Conservation (phyloP, 257 asterid species). For the Gentiana macrophylla region DNA sequence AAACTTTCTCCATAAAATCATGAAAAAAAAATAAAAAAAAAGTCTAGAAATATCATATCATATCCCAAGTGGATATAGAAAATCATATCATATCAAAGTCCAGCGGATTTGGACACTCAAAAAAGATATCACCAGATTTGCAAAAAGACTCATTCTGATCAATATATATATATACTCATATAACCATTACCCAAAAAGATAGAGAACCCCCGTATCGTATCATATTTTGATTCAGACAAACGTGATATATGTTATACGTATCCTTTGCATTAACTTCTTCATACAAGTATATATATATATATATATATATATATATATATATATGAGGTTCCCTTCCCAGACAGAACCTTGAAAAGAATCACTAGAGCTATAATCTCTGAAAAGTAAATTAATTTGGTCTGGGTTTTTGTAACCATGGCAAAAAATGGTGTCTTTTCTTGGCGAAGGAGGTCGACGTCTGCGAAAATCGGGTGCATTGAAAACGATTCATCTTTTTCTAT, state of each 20-base stretch:
- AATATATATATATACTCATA: constrained; percentile 3
- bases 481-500: constrained; percentile 10
- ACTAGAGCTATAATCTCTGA: background rate
- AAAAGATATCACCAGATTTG: constrained; percentile 23
- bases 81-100: constrained; percentile 18
- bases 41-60: no score
- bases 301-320: no score
- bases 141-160: constrained; percentile 6
- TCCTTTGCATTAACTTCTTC: constrained; percentile 10
- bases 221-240: constrained; percentile 7
- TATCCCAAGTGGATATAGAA: background rate
- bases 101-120: constrained; percentile 16
- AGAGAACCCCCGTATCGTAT: constrained; percentile 11
- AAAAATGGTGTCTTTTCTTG: constrained; percentile 21
- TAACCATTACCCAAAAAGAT: constrained; percentile 7
- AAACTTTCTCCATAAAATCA: no score
- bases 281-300: background rate
- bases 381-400: background rate
- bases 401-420: constrained; percentile 15
- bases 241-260: background rate
- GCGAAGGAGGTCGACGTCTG: constrained; percentile 12
- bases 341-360: background rate
- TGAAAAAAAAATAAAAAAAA: no score
- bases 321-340: background rate
- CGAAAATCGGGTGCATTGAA: constrained; percentile 6